A percentile compares a stretch with the other conserved stretches of the same genome.
Evolutionary conservation across 352 stramenopile genomes (phyloP).

Genomic region (Phytophthora melonis): DNA sequence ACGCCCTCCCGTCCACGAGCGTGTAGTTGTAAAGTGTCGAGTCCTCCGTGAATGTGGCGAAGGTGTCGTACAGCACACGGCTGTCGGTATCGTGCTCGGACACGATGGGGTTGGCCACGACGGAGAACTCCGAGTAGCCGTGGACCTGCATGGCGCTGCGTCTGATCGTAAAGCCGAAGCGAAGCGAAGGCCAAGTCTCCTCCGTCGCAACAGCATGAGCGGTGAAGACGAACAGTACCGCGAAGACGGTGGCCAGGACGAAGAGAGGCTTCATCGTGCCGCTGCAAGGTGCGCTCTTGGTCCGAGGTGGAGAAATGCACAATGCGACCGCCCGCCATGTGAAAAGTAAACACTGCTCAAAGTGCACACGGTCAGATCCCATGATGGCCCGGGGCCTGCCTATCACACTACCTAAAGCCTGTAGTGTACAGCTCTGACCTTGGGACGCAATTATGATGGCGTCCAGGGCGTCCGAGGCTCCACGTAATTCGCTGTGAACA

Average conservation of each 20-base stretch:
- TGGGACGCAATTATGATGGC: no score
- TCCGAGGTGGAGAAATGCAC: constrained; percentile 14
- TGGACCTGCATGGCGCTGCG: constrained; percentile 41
- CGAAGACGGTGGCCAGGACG: not conserved
- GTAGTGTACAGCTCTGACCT: no score
- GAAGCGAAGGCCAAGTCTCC: constrained; percentile 25
- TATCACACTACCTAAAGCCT: no score
- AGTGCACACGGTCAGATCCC: constrained; percentile 16
- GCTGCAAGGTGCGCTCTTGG: not conserved
- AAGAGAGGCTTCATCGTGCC: not conserved
- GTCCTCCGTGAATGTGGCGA: constrained; percentile 32
- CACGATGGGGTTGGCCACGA: constrained; percentile 37
- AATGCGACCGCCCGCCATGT: not conserved
- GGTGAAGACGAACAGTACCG: not conserved
- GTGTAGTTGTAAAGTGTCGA: constrained; percentile 35
- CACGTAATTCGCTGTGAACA: no score
- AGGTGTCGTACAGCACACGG: constrained; percentile 38
- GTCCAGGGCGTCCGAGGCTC: no score
- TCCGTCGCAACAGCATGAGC: not conserved
- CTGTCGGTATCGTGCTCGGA: constrained; percentile 6
- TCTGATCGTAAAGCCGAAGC: constrained; percentile 48
- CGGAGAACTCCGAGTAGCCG: constrained; percentile 37
- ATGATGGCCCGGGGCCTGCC: constrained; percentile 21
- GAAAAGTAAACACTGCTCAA: not conserved
- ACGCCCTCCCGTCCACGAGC: constrained; percentile 35